Evolutionary conservation across 1,284 basidiomycete genomes (phyloP).

Genomic region (Melampsora americana): DNA sequence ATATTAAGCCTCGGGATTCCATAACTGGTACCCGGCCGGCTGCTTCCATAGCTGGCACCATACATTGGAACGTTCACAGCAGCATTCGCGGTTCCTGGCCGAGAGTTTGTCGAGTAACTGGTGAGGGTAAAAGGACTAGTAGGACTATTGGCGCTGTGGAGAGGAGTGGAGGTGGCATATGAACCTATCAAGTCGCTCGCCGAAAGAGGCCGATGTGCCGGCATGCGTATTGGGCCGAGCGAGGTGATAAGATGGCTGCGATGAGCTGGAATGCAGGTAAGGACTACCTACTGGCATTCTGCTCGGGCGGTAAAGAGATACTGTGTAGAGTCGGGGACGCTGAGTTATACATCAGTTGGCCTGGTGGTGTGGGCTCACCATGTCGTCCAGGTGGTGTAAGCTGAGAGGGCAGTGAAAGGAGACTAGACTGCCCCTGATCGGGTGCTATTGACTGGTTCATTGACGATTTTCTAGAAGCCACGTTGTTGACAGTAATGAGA

Average conservation of each 20-base stretch:
- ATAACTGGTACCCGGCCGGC: conserved; percentile 3
- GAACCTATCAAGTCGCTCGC: conserved; percentile 4
- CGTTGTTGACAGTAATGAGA: neutral
- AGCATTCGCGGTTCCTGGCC: conserved; percentile 1
- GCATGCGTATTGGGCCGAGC: conserved; percentile 27
- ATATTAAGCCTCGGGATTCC: conserved; percentile 1
- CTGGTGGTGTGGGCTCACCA: neutral
- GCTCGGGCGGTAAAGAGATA: neutral
- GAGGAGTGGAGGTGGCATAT: neutral
- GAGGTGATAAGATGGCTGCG: neutral
- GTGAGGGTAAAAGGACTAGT: neutral
- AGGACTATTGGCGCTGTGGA: neutral
- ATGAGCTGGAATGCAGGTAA: neutral
- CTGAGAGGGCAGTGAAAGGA: neutral
- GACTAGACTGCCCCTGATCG: conserved; percentile 5
- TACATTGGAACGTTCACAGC: neutral
- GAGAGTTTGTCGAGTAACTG: neutral
- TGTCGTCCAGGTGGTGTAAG: neutral
- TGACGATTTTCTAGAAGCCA: neutral
- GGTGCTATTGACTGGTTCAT: neutral
- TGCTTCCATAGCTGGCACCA: neutral
- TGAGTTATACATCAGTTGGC: neutral
- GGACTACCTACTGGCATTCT: neutral
- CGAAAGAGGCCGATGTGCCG: conserved; percentile 14
- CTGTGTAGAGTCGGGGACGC: neutral